Evolutionary conservation across 2,329 filamentous ascomycete species (phyloP), one percentile per base, ranked within the genome.

Genomic region (Lojkania enalia): DNA sequence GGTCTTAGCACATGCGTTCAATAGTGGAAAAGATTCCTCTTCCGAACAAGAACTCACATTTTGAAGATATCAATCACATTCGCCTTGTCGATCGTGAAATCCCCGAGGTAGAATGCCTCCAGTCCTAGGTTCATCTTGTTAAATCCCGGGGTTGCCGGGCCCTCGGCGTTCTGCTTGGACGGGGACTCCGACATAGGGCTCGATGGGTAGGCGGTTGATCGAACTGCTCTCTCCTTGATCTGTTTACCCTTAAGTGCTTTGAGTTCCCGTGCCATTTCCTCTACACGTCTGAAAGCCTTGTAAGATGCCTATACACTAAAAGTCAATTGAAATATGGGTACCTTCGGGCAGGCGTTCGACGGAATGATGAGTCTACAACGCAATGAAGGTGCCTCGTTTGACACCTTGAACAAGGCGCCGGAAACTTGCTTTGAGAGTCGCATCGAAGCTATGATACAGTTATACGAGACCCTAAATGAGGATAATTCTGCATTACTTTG

Each of bases 251-350:
- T 57, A 9, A 58, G 29, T 5, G 41, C 48, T 35, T 60, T 49
- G 15, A 60, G 37, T 38, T 60, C 54, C 14, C 46, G 51, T 9
- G 51, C 51, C 57, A 60, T 60, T n/a, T 60, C 55, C 33, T 60
- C 57, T 9, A 60, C 51, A 11, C 57, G 53, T 38, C 57, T 56
- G n/a, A n/a, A n/a, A n/a, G n/a, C n/a, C n/a, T n/a, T n/a, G n/a
- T n/a, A n/a, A n/a, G n/a, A n/a, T n/a, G n/a, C n/a, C n/a, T n/a
- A n/a, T n/a, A n/a, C n/a, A n/a, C n/a, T n/a, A n/a, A n/a, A n/a
- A n/a, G n/a, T n/a, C n/a, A n/a, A n/a, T n/a, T n/a, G n/a, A n/a
- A n/a, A n/a, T n/a, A n/a, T n/a, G n/a, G n/a, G n/a, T n/a, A 29
- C 25, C 39, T 27, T 15, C 13, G 15, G n/a, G 15, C 15, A 14